phyloP scores from a whole-genome alignment of 164 flowering plant species.

The Piper longum region DNA sequence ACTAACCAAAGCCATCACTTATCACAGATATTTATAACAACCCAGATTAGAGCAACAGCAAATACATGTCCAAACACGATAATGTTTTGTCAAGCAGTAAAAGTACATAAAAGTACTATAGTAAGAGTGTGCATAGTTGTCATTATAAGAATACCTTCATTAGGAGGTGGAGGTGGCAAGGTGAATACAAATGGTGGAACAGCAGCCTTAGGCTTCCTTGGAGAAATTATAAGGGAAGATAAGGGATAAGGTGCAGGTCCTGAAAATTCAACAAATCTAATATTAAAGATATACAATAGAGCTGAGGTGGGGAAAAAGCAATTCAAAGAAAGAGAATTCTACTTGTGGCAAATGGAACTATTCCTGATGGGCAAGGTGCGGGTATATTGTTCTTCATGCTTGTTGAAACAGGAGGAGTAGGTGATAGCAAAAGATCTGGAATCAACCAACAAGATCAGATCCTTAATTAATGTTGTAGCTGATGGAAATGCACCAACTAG shows the following conservation, averaged over 20 bases:
- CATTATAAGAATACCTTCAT: constrained; percentile 13
- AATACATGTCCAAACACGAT: too few relatives aligned
- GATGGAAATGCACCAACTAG: not conserved
- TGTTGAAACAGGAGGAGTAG: constrained; percentile 12
- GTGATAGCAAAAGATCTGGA: constrained; percentile 15
- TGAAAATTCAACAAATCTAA: constrained; percentile 6
- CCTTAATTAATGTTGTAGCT: constrained; percentile 2
- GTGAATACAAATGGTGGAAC: constrained; percentile 22
- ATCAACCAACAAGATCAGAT: constrained; percentile 3
- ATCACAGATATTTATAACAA: too few relatives aligned
- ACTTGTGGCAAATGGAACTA: constrained; percentile 16
- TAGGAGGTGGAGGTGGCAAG: constrained; percentile 32
- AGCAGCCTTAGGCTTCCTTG: constrained; percentile 22
- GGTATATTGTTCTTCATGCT: constrained; percentile 3
- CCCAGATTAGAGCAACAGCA: too few relatives aligned
- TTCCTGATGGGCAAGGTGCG: constrained; percentile 27
- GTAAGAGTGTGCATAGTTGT: too few relatives aligned
- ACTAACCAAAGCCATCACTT: too few relatives aligned
- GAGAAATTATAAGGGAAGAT: constrained; percentile 23
- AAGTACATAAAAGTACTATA: too few relatives aligned
- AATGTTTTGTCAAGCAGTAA: too few relatives aligned
- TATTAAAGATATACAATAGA: not conserved
- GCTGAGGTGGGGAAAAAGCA: not conserved
- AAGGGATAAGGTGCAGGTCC: constrained; percentile 21
- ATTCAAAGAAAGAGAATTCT: constrained; percentile 1